Percentiles rank a stretch among this genome's conserved stretches.
Evolutionary conservation across 768 basidiomycete genomes (phyloP).

Genomic region (Rhizopogon roseolus): DNA sequence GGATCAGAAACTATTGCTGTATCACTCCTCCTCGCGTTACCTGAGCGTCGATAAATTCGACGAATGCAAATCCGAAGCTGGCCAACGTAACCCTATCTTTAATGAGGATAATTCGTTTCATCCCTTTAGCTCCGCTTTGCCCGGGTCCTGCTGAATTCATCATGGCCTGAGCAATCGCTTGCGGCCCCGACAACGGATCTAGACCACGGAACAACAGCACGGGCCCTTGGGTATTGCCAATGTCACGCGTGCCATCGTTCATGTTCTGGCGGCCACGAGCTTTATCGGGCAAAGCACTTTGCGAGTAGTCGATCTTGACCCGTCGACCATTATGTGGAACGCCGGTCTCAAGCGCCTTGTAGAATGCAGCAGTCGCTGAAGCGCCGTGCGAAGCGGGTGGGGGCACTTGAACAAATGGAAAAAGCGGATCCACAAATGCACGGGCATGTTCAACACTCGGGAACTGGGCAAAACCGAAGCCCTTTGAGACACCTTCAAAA

Average conservation of each 20-base stretch:
- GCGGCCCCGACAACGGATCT: constrained; percentile 81
- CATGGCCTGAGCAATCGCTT: constrained; percentile 84
- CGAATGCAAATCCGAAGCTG: constrained; percentile 92
- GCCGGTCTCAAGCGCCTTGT: constrained; percentile 71
- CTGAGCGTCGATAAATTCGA: constrained; percentile 83
- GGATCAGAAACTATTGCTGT: constrained; percentile 3
- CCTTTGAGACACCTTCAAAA: constrained; percentile 87
- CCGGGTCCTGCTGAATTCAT: constrained; percentile 73
- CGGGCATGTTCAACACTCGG: constrained; percentile 79
- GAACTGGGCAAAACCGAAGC: constrained; percentile 97
- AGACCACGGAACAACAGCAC: constrained; percentile 89
- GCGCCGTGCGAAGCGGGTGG: constrained; percentile 87
- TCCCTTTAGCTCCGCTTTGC: constrained; percentile 78
- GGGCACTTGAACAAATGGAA: constrained; percentile 90
- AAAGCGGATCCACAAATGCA: constrained; percentile 86
- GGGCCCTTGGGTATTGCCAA: constrained; percentile 78
- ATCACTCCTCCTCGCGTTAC: constrained; percentile 34
- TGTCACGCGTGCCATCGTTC: constrained; percentile 96
- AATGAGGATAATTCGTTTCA: constrained; percentile 84
- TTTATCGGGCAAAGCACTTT: constrained; percentile 72
- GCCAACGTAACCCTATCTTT: constrained; percentile 85
- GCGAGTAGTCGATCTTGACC: constrained; percentile 94
- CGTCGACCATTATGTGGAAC: constrained; percentile 72
- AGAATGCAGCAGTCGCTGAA: constrained; percentile 63
- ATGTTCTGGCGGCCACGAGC: constrained; percentile 55